Percentiles rank a stretch among this genome's conserved stretches.
These are phyloP conservation scores for Ceratobasidium sp. DNA, from an alignment of 1,284 basidiomycete species.

Conservation along the genomic window DNA sequence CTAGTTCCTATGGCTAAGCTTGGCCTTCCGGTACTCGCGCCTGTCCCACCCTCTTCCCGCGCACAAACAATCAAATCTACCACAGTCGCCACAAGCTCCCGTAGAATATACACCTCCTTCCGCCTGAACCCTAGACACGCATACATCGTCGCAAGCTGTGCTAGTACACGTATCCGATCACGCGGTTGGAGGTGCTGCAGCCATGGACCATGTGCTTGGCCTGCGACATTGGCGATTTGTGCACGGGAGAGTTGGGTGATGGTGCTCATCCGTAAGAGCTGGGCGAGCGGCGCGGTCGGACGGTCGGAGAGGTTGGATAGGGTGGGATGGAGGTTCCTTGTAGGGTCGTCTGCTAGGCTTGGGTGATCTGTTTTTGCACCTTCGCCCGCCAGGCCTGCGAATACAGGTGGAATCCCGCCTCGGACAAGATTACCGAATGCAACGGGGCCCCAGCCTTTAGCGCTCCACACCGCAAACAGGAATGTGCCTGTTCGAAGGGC, in stretches of 20 bases:
- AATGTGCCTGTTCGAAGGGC: constrained; percentile 75
- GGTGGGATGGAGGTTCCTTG: constrained; percentile 53
- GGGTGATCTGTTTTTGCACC: constrained; percentile 45
- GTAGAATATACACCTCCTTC: constrained; percentile 86
- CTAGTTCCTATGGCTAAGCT: constrained; percentile 31
- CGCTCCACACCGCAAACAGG: constrained; percentile 81
- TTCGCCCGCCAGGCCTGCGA: constrained; percentile 56
- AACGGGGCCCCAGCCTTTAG: constrained; percentile 86
- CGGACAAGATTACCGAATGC: constrained; percentile 81
- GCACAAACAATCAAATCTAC: constrained; percentile 83
- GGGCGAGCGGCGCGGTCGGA: constrained; percentile 58
- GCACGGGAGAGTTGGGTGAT: constrained; percentile 76
- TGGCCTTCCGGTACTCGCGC: constrained; percentile 15
- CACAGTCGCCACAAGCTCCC: constrained; percentile 82
- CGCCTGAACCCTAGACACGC: constrained; percentile 80
- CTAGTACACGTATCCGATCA: constrained; percentile 76
- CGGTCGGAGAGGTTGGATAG: constrained; percentile 32
- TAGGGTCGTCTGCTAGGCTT: constrained; percentile 61
- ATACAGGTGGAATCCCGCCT: constrained; percentile 65
- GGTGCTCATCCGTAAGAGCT: constrained; percentile 66
- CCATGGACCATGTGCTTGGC: constrained; percentile 85
- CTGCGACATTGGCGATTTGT: constrained; percentile 70
- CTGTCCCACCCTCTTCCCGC: constrained; percentile 59
- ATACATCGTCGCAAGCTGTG: constrained; percentile 77
- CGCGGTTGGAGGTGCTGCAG: constrained; percentile 80